Conservation (phyloP, 345 rosid species). For the Salix arbutifolia region DNA sequence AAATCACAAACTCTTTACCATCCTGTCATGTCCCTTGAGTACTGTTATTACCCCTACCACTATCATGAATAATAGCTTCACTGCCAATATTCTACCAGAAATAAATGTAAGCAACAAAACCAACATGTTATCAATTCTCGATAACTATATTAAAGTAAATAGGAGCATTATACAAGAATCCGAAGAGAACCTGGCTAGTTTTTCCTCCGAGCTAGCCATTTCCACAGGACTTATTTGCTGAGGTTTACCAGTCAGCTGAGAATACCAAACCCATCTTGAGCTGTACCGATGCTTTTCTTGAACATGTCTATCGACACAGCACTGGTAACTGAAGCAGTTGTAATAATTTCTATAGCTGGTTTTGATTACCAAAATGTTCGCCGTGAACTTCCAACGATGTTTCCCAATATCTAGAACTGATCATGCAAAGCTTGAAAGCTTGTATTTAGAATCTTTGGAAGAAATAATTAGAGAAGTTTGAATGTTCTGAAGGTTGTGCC, state of each 20-base stretch:
- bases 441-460: not conserved
- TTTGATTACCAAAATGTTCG: not conserved
- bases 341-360: not conserved
- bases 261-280: no score
- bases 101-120: not conserved
- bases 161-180: not conserved
- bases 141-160: not conserved
- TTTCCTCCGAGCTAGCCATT: not conserved
- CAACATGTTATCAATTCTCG: not conserved
- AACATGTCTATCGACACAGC: not conserved
- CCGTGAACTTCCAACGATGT: not conserved
- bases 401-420: not conserved
- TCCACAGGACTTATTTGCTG: not conserved
- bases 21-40: no score
- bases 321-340: not conserved
- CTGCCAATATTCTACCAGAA: not conserved
- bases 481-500: not conserved
- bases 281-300: not conserved
- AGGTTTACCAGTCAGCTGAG: not conserved
- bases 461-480: not conserved
- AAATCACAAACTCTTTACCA: no score
- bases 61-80: not conserved
- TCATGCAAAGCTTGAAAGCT: not conserved
- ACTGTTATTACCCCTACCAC: not conserved
- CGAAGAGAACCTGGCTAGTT: not conserved